A percentile compares a stretch with the other conserved stretches of the same genome.
phyloP scores from a whole-genome alignment of 2,329 filamentous ascomycete genomes.

The Aspergillus sclerotialis region DNA sequence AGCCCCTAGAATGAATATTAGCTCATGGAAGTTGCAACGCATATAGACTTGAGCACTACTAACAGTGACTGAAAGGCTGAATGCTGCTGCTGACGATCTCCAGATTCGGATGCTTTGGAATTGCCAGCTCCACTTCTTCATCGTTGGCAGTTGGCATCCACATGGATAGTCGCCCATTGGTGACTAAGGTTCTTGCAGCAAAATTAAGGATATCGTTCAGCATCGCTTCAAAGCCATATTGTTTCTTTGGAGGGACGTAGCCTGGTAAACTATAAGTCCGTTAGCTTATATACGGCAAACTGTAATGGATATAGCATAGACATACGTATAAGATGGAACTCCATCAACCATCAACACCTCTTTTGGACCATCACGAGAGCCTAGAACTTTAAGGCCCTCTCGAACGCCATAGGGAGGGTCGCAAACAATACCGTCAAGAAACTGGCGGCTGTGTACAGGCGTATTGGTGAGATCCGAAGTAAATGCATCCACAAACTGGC shows the following conservation, averaged over 20 bases:
- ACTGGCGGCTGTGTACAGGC: conserved; percentile 55
- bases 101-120: conserved; percentile 70
- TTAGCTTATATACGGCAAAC: conserved; percentile 3
- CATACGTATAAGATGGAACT: conserved; percentile 60
- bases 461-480: conserved; percentile 83
- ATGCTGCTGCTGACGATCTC: conserved; percentile 69
- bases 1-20: background rate
- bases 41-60: too few relatives aligned
- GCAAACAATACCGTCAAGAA: conserved; percentile 86
- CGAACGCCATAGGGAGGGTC: conserved; percentile 95
- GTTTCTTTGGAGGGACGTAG: conserved; percentile 81
- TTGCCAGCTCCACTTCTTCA: conserved; percentile 65
- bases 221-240: conserved; percentile 88
- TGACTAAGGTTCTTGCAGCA: conserved; percentile 66
- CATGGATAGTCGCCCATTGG: conserved; percentile 74
- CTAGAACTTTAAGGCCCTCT: conserved; percentile 83
- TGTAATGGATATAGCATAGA: conserved; percentile 5
- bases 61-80: conserved; percentile 85
- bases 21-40: too few relatives aligned
- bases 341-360: conserved; percentile 61
- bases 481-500: conserved; percentile 68
- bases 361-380: conserved; percentile 56
- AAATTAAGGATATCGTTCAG: conserved; percentile 85
- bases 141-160: conserved; percentile 95
- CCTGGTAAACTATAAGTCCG: conserved; percentile 44